Base-by-base conservation (phyloP, 2,329 filamentous ascomycete genomes). In the Verticillium nubilum region DNA sequence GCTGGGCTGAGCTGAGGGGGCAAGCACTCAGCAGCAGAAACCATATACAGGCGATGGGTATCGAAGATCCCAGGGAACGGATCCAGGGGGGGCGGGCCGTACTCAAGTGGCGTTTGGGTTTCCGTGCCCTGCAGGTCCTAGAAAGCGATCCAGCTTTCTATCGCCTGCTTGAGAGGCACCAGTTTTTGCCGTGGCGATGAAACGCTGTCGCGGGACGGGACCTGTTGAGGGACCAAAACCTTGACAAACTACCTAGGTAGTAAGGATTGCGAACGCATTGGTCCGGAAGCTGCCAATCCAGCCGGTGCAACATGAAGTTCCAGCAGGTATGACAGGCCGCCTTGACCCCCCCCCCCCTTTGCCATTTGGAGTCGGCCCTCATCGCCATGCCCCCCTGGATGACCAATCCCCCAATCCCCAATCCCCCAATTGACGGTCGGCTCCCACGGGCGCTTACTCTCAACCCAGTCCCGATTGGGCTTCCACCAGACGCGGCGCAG, bases 391-490 rank as follows among this genome's bases (percentile, higher is more conserved):
- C 9, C 42, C 42, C 42, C 33, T 37, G 33, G 13, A 47, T 2
- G 10, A 37, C 3, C n/a, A 47, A 47, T 23, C 42, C 42, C 37
- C 33, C 33, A 37, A 47, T 47, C 37, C 13, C 29, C 19, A n/a
- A 47, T 19, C 23, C 42, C 42, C 42, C 42, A 23, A 47, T 47
- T n/a, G n/a, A 5, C 19, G 19, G 37, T 47, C 37, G 37, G 42
- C 42, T 47, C n/a, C 9, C 42, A 25, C 42, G 42, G 42, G 42
- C 19, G 42, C 42, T 23, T n/a, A 47, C 42, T n/a, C 42, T 23
- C 42, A 7, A 47, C n/a, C 42, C 42, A 47, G 42, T 47, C 42
- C 42, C 42, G 17, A 25, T 77, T 56, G 64, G 69, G 4, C 19
- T 47, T 19, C 23, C 42, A 47, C 42, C 23, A 31, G 52, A 27